Evolutionary conservation across 1,284 basidiomycete genomes (phyloP), one percentile per base, ranked within the genome.

Genomic region (Cutaneotrichosporon daszewskae): DNA sequence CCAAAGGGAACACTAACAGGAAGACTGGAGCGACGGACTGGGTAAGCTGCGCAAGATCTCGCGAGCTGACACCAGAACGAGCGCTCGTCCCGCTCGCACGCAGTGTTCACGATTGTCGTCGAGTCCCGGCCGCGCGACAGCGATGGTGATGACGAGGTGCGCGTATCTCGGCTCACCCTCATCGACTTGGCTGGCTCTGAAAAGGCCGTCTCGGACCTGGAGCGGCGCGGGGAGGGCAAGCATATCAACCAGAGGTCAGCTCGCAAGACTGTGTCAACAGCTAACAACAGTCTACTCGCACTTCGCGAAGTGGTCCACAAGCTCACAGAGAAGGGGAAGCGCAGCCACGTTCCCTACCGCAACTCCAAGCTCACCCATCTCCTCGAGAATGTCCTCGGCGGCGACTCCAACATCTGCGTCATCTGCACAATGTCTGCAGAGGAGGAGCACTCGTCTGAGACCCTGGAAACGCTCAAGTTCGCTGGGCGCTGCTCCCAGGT

Each of bases 1-100:
- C 67, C 12, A 60, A 69, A 29, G 77, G 77, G 1, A 75, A 78
- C 47, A 56, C 59, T 14, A 66, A 74, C 34, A 61, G 77, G 33
- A 71, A 74, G 43, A 72, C 75, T 1, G 76, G 76, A 0, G 74
- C 74, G 17, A 79, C 77, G 0, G 77, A 79, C 55, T 79, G 76
- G 75, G 67, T 68, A 35, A 45, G 59, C 52, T 6, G 1, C 16
- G 40, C 20, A 10, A 29, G 19, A 9, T 11, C 14, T 17, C 4
- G 5, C 6, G n/a, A 19, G 25, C 37, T 37, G 26, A 37, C 37
- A 11, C 8, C 32, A 69, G 69, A 79, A 79, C 58, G 75, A 76
- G 42, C 55, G 75, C 5, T 75, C 72, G 25, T 75, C 73, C 2
- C 61, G 77, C 27, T 74, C 72, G 12, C 77, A 79, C 50, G 74